phyloP scores from a whole-genome alignment of 75 land plant species.

The Pinus taeda region DNA sequence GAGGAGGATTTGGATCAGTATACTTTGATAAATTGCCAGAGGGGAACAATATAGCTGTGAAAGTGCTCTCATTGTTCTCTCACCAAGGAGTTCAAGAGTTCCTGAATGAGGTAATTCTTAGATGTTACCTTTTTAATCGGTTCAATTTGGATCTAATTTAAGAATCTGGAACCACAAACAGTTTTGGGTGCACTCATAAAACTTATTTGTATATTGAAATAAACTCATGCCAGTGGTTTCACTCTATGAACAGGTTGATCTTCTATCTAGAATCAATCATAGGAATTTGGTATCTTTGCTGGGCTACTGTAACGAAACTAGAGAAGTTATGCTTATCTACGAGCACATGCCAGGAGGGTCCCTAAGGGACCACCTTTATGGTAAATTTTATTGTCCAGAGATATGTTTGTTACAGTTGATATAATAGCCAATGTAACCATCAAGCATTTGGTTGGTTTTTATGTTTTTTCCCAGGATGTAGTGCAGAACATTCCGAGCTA shows the following conservation, averaged over 20 bases:
- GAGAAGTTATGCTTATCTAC: constrained; percentile 49
- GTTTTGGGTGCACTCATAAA: not conserved
- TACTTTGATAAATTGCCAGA: constrained; percentile 16
- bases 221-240: not conserved
- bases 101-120: constrained; percentile 24
- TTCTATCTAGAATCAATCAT: constrained; percentile 64
- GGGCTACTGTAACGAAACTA: constrained; percentile 64
- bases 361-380: constrained; percentile 48
- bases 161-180: no score
- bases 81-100: constrained; percentile 34
- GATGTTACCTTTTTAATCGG: not conserved
- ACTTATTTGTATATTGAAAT: not conserved
- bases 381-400: constrained; percentile 14
- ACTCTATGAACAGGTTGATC: constrained; percentile 33
- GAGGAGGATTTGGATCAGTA: not conserved
- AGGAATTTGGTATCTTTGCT: constrained; percentile 60
- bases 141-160: not conserved
- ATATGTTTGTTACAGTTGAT: not conserved
- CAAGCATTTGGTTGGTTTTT: no score
- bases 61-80: constrained; percentile 23
- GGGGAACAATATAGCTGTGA: constrained; percentile 34
- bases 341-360: constrained; percentile 64
- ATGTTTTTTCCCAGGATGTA: constrained; percentile 12
- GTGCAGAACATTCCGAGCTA: constrained; percentile 18
- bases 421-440: not conserved